phyloP scores from a whole-genome alignment of 2,329 filamentous ascomycete species.

The Byssochlamys sp. region DNA sequence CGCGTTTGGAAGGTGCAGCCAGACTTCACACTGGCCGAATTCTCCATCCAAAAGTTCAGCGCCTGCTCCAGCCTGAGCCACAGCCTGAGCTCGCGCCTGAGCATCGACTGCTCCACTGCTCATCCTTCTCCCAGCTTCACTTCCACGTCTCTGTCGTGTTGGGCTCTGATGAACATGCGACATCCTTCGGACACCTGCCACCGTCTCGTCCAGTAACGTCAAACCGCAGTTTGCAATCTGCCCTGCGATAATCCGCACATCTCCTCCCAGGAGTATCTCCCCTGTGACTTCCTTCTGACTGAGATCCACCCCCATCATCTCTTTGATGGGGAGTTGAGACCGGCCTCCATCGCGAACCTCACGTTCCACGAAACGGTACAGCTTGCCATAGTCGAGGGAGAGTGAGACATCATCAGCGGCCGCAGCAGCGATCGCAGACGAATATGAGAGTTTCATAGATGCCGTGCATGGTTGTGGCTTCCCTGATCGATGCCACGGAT shows the following conservation, averaged over 20 bases:
- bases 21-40: conserved; percentile 29
- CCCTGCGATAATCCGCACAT: conserved; percentile 26
- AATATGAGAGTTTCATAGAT: conserved; percentile 35
- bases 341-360: conserved; percentile 22
- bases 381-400: conserved; percentile 40
- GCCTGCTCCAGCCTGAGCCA: conserved; percentile 1
- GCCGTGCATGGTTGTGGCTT: conserved; percentile 38
- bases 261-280: conserved; percentile 25
- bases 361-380: conserved; percentile 34
- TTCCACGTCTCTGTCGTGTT: conserved; percentile 7
- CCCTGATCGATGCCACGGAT: conserved; percentile 37
- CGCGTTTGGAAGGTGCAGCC: conserved; percentile 36
- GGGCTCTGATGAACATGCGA: conserved; percentile 19
- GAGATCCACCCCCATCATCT: conserved; percentile 18
- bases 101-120: conserved; percentile 14
- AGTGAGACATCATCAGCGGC: conserved; percentile 36
- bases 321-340: conserved; percentile 13
- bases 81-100: conserved; percentile 4
- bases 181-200: conserved; percentile 26
- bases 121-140: conserved; percentile 7
- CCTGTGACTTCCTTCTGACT: conserved; percentile 8
- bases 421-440: conserved; percentile 31
- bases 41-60: conserved; percentile 17
- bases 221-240: conserved; percentile 27
- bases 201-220: conserved; percentile 27